These are phyloP conservation scores for Moesziomyces sp. DNA, from an alignment of 1,284 basidiomycete genomes.

Conservation along the genomic window DNA sequence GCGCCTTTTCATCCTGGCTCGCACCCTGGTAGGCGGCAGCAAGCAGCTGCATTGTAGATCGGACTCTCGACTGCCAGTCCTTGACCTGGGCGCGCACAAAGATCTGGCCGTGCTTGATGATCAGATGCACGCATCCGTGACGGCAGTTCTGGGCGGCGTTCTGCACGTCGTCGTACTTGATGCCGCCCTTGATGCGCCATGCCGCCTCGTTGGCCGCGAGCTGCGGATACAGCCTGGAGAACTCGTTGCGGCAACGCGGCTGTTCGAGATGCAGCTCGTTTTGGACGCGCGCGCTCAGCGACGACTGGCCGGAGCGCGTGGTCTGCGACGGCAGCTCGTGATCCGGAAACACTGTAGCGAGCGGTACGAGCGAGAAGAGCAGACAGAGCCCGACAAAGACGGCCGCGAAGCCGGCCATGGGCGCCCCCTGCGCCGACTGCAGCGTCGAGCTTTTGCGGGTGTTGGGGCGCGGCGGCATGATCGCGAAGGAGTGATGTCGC, in stretches of 20 bases:
- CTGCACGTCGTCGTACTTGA: constrained; percentile 27
- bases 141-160: constrained; percentile 28
- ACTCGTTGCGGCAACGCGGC: constrained; percentile 33
- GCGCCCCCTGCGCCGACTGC: constrained; percentile 11
- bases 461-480: neutral
- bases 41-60: constrained; percentile 30
- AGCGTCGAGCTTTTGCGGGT: constrained; percentile 1
- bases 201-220: constrained; percentile 14
- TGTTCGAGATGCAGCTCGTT: constrained; percentile 21
- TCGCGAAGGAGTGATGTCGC: too few species aligned
- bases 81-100: constrained; percentile 31
- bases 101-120: constrained; percentile 46
- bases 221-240: constrained; percentile 50
- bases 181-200: constrained; percentile 45
- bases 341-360: constrained; percentile 14
- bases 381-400: constrained; percentile 34
- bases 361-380: constrained; percentile 31
- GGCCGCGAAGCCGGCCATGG: constrained; percentile 30
- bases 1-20: constrained; percentile 19
- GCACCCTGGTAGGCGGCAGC: constrained; percentile 26
- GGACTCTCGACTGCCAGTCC: constrained; percentile 43
- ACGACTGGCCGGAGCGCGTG: neutral
- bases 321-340: neutral
- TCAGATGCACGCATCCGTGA: constrained; percentile 38
- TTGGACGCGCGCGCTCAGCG: constrained; percentile 2